Base-by-base conservation (phyloP, 2,329 filamentous ascomycete species). In the Penicillium sp. region DNA sequence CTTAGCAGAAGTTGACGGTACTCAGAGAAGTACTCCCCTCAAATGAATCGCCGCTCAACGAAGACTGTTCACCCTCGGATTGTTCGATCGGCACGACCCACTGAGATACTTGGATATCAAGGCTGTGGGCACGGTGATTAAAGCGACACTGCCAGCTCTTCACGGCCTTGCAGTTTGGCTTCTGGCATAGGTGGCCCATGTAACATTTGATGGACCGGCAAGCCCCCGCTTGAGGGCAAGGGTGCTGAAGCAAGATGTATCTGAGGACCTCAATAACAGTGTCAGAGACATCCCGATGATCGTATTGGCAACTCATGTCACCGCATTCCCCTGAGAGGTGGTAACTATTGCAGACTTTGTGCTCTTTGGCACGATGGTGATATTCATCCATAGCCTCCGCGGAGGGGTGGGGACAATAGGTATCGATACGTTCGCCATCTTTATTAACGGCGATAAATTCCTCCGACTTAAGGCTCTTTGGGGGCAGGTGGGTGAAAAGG, bases 331-430 rank as follows among this genome's bases (percentile, higher is more conserved):
- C 73, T 0, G 75, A 75, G 0, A 85, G 73, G 58, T 84, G 80
- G 60, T 78, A 78, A 30, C 76, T 77, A 66, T 84, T 84, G 70
- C 83, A 85, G 0, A 82, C 75, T 65, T 83, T 84, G 19, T 73
- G 70, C 2, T 71, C 65, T 14, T 71, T 72, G 30, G 74, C 72
- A 13, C 77, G 75, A 11, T 71, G 68, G 22, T 76, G 74, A 66
- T 82, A 84, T 8, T 65, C 63, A 1, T 73, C 68, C 67, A 77
- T 76, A 30, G 79, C 78, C 16, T 78, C 73, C 14, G 64, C 37
- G 0, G 76, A 66, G 0, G 80, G 79, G 0, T 70, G 64, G 8
- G 75, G 71, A 35, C 78, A 71, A 65, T 78, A 78, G 0, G 72
- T 64, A 65, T 85, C 83, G 14, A 85, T 69, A 5, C 83, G 81